phyloP scores from a whole-genome alignment of 208 protist genomes.

The Novymonas esmeraldas region DNA sequence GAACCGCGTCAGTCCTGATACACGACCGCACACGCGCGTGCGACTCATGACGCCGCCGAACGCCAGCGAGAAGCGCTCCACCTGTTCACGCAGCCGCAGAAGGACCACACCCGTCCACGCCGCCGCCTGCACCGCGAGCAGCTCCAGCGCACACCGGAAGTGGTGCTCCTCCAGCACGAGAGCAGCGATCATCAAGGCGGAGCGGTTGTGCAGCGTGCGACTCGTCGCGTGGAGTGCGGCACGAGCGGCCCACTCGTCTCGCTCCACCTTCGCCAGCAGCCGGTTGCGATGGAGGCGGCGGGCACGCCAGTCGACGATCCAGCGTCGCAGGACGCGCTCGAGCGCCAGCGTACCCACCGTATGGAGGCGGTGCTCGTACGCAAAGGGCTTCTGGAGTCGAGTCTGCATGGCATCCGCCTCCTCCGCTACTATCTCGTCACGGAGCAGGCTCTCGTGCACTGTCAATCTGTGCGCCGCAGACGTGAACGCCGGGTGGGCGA shows the following conservation, averaged over 20 bases:
- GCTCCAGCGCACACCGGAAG: conserved; percentile 45
- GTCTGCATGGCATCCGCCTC: conserved; percentile 20
- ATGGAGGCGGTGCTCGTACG: conserved; percentile 35
- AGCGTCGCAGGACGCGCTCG: conserved; percentile 38
- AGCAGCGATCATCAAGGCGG: conserved; percentile 19
- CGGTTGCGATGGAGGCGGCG: conserved; percentile 21
- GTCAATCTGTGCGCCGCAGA: conserved; percentile 5
- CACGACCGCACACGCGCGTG: conserved; percentile 40
- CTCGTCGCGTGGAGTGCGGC: conserved; percentile 33
- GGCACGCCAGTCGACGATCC: conserved; percentile 36
- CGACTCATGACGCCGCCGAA: conserved; percentile 59
- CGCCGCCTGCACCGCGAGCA: conserved; percentile 33
- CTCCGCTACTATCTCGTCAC: conserved; percentile 32
- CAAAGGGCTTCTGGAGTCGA: background rate
- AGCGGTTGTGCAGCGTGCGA: conserved; percentile 17
- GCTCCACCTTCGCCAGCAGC: conserved; percentile 15
- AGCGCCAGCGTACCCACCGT: conserved; percentile 36
- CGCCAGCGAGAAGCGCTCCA: conserved; percentile 50
- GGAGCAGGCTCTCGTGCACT: conserved; percentile 39
- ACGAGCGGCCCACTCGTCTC: conserved; percentile 33
- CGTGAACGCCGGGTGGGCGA: conserved; percentile 8
- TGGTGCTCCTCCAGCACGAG: conserved; percentile 33
- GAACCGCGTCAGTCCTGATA: conserved; percentile 49
- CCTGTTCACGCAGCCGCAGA: conserved; percentile 39
- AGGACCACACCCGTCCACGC: conserved; percentile 38